Evolutionary conservation across 345 rosid genomes (phyloP), one percentile per base, ranked within the genome.

Genomic region (Gossypium ekmanianum): DNA sequence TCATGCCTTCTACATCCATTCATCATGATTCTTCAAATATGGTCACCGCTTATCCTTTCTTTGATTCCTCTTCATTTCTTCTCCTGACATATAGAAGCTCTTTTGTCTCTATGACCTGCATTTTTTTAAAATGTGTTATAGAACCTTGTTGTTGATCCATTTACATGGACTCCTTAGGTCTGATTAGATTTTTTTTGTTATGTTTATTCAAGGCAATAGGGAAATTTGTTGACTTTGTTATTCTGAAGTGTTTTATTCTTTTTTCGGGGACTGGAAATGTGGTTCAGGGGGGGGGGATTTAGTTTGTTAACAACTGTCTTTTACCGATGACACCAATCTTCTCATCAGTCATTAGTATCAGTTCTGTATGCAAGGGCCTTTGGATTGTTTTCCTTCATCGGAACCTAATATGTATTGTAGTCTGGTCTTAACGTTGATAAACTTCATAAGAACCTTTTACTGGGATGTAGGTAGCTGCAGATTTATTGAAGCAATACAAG

Each of bases 401-500:
- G 20, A 9, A 52, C 52, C 14, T 68, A 22, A 45, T 52, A 61
- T 24, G 26, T 18, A 50, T 73, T 5, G 26, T 54, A 56, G 17
- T 71, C 9, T 18, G 70, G 51, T 11, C 18, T 65, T 43, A 20
- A 16, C 22, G 8, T 67, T 22, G 55, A n/a, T 47, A 68, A 26
- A 24, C 22, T 9, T 68, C 34, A 66, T 44, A 45, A 22, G 39
- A 63, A 47, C 20, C 44, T 56, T 67, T 54, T 61, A 2, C 56
- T 44, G 43, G 71, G 79, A 73, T 85, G 59, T 87, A 96, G 99
- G 97, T 96, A 26, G 97, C 99, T 64, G 97, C 70, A 64, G 98
- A 93, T 85, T 86, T 96, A 20, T 83, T 96, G 85, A 96, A 96
- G 87, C 89, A 82, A 47, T 93, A 96, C 84, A 86, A 86, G 81